Base-by-base conservation (phyloP, 1,139 yeast species). In the Suhomyces terraborum region DNA sequence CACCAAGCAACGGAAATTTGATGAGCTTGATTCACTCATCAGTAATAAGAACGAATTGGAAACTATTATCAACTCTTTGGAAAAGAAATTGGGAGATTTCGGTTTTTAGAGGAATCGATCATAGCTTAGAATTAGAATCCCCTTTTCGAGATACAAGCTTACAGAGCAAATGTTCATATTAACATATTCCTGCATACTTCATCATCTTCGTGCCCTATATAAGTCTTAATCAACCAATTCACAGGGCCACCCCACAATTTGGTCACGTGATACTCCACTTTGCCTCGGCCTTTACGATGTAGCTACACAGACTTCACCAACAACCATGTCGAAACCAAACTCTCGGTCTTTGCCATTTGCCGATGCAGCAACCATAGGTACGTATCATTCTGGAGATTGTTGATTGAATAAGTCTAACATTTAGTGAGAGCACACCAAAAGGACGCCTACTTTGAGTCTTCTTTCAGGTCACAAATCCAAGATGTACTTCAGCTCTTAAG, bases 391-490 rank as follows among this genome's bases (percentile, higher is more conserved):
- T 6, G 7, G 13, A 16, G 14, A 8, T 10, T 22, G 8, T 7
- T 8, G 16, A 14, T 22, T 32, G 19, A 7, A 5, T 9, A 26
- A 49, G 5, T 24, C 59, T 54, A 55, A 56, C 56, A 43, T 20
- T 22, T 24, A 27, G 77, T 89, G 28, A 75, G 96, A 45, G 89
- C 97, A 4, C 84, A 87, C 59, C 97, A 89, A 55, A 91, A 91
- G 58, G 98, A 91, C 61, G 75, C 80, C 2, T 86, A 83, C 52
- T 79, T 86, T 35, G 86, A 84, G 54, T 66, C 78, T 0, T 62
- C 77, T 2, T 65, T 87, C 14, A 66, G 76, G 23, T 62, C 67
- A 2, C 81, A 84, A 47, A 50, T 89, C 6, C 77, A 72, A 35
- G 84, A 81, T 18, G 77, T 80, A 0, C 50, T 84, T 4, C 81